A percentile compares a stretch with the other conserved stretches of the same genome.
Conservation (phyloP, 164 flowering plant genomes). For the Berberis thunbergii region DNA sequence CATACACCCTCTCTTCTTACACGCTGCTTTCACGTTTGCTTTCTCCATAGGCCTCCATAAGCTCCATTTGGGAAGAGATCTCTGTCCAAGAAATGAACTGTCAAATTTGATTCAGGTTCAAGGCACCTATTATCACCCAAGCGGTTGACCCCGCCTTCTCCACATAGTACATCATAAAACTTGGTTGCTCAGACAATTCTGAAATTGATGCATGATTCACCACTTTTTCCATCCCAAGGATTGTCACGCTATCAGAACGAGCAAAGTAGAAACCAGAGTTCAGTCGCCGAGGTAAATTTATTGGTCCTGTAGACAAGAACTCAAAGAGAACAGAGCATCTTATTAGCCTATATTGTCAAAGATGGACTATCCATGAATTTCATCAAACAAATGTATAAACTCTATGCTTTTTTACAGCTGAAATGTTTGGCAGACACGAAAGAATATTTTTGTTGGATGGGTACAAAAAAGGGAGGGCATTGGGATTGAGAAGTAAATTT, state of each 20-base stretch:
- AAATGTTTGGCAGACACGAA: too few species aligned
- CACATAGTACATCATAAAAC: conserved; percentile 89
- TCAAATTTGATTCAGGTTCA: conserved; percentile 76
- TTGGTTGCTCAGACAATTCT: conserved; percentile 85
- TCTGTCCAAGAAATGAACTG: conserved; percentile 71
- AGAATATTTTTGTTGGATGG: too few species aligned
- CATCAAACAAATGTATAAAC: too few species aligned
- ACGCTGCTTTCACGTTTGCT: conserved; percentile 41
- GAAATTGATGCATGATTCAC: conserved; percentile 84
- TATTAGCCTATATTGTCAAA: neutral
- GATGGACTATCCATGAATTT: neutral
- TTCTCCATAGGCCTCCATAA: conserved; percentile 58
- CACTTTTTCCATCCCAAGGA: conserved; percentile 76
- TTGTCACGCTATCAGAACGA: conserved; percentile 54
- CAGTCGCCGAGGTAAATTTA: conserved; percentile 75
- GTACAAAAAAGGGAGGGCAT: too few species aligned
- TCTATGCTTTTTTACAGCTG: too few species aligned
- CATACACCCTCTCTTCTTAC: conserved; percentile 54
- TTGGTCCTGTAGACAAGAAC: conserved; percentile 43
- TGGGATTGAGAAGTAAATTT: too few species aligned
- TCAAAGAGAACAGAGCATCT: neutral
- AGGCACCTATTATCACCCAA: conserved; percentile 54
- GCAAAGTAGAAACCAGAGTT: conserved; percentile 97
- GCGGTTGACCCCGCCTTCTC: conserved; percentile 65
- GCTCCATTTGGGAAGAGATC: conserved; percentile 93